Evolutionary conservation across 768 basidiomycete genomes (phyloP).

Genomic region (Russula emetica): DNA sequence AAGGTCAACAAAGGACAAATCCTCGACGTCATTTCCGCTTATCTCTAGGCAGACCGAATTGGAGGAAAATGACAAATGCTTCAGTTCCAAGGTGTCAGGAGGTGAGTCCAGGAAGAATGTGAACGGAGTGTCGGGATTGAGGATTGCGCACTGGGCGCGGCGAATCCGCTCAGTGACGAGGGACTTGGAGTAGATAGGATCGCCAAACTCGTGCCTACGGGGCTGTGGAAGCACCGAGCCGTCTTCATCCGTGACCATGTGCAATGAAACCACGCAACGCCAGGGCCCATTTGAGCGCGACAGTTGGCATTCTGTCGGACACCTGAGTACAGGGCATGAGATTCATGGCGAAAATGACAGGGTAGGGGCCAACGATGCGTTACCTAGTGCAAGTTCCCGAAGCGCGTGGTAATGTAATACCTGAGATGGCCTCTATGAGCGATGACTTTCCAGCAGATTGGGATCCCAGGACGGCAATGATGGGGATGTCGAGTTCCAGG

Average conservation of each 20-base stretch:
- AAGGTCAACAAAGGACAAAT: constrained; percentile 41
- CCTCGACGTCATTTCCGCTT: constrained; percentile 37
- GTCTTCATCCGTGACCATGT: constrained; percentile 31
- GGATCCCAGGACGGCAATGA: constrained; percentile 69
- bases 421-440: constrained; percentile 71
- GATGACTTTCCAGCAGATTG: constrained; percentile 78
- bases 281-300: constrained; percentile 32
- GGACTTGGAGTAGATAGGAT: constrained; percentile 45
- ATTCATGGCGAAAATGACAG: background rate
- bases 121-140: constrained; percentile 46
- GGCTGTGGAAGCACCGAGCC: constrained; percentile 36
- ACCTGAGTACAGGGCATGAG: constrained; percentile 29
- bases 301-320: constrained; percentile 39
- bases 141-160: constrained; percentile 60
- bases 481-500: constrained; percentile 65
- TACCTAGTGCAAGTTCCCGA: constrained; percentile 73
- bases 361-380: background rate
- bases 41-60: constrained; percentile 40
- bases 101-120: constrained; percentile 39
- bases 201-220: constrained; percentile 30
- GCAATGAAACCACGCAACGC: constrained; percentile 37
- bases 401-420: constrained; percentile 63
- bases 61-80: constrained; percentile 35
- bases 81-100: constrained; percentile 29
- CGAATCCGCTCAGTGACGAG: constrained; percentile 63